phyloP scores from a whole-genome alignment of 108 stramenopile genomes.

The Cyclotella baltica region DNA sequence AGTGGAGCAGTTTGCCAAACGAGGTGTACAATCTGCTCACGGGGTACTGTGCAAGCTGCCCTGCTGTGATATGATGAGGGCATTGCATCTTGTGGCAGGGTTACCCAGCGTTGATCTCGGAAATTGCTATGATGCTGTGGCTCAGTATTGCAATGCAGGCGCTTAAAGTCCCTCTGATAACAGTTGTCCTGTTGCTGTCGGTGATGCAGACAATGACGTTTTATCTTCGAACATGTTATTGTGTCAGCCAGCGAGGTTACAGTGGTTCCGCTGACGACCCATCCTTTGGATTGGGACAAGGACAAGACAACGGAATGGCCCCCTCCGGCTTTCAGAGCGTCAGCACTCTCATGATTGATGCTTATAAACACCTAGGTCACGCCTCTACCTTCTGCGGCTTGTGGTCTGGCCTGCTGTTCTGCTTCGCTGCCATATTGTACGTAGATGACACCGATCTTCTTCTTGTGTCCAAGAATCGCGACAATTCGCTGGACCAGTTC shows the following conservation, averaged over 20 bases:
- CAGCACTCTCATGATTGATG: conserved; percentile 13
- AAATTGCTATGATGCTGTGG: conserved; percentile 29
- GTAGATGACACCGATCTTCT: conserved; percentile 22
- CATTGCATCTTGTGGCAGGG: not conserved
- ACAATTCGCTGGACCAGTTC: not conserved
- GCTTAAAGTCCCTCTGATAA: not conserved
- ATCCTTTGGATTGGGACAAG: not conserved
- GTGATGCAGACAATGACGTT: conserved; percentile 14
- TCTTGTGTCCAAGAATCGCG: not conserved
- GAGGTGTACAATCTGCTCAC: not conserved
- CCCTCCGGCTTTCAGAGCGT: conserved; percentile 12
- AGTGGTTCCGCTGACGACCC: not conserved
- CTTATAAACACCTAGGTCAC: not conserved
- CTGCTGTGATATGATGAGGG: conserved; percentile 2
- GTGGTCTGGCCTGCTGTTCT: not conserved
- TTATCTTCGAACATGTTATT: conserved; percentile 11
- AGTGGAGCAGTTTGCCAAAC: conserved; percentile 7
- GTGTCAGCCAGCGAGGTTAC: not conserved
- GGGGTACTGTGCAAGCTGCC: not conserved
- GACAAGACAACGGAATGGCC: conserved; percentile 14
- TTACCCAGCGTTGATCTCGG: conserved; percentile 14
- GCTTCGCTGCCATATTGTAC: not conserved
- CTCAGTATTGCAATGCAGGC: conserved; percentile 16
- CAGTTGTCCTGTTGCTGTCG: not conserved
- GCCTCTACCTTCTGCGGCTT: not conserved